Conservation (phyloP, 495 filamentous ascomycete genomes). For the Aspergillus ellipticus region DNA sequence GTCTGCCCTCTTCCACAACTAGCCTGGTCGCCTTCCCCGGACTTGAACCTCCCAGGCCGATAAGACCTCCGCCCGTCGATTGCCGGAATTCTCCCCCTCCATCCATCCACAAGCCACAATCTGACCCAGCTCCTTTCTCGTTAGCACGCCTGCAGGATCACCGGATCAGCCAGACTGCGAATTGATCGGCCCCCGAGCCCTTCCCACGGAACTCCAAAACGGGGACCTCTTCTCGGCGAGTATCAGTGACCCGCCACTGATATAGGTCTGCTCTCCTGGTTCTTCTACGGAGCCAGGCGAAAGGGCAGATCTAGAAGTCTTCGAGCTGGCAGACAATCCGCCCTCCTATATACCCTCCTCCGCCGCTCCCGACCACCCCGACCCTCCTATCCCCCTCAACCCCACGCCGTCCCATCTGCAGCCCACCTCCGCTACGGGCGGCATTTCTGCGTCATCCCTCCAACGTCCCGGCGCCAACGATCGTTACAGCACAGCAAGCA, state of each 20-base stretch:
- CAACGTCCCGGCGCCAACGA: constrained; percentile 12
- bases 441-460: constrained; percentile 8
- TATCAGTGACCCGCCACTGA: constrained; percentile 28
- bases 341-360: constrained; percentile 45
- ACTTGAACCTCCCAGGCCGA: constrained; percentile 14
- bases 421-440: constrained; percentile 16
- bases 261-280: constrained; percentile 50
- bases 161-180: not conserved
- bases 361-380: constrained; percentile 58
- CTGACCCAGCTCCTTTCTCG: not conserved
- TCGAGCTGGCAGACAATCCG: constrained; percentile 64
- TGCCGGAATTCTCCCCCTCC: not conserved
- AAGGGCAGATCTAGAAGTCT: constrained; percentile 44
- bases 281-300: constrained; percentile 46
- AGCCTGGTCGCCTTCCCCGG: constrained; percentile 5
- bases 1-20: not conserved
- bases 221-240: constrained; percentile 18
- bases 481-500: constrained; percentile 9
- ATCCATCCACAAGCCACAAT: constrained; percentile 6
- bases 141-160: not conserved
- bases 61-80: constrained; percentile 19
- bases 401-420: constrained; percentile 18
- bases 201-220: constrained; percentile 15
- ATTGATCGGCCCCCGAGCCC: constrained; percentile 10
- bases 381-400: constrained; percentile 38